Conservation (phyloP, 2,329 filamentous ascomycete species). For the Lasiodiplodia hormozganensis region DNA sequence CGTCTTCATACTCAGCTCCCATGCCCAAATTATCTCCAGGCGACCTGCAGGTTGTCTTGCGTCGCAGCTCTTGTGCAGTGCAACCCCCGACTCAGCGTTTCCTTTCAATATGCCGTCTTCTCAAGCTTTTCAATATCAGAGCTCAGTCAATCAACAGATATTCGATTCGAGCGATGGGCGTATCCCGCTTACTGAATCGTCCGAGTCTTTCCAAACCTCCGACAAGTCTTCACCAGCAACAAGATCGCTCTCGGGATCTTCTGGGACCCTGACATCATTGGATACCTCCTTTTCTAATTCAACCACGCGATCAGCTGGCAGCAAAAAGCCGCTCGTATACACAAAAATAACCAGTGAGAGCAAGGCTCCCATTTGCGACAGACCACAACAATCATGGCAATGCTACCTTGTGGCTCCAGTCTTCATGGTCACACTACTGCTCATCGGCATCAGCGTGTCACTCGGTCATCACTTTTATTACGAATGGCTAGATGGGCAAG, state of each 20-base stretch:
- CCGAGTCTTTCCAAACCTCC: background rate
- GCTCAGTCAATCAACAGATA: background rate
- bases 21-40: background rate
- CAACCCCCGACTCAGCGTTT: background rate
- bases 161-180: background rate
- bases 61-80: too few relatives aligned
- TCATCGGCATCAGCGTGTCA: background rate
- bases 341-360: background rate
- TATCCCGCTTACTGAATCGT: background rate
- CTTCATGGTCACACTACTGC: background rate
- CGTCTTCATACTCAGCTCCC: background rate
- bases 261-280: too few relatives aligned
- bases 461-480: constrained; percentile 4
- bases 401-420: background rate
- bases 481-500: background rate
- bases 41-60: too few relatives aligned
- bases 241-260: too few relatives aligned
- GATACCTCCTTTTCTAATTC: background rate
- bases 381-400: background rate
- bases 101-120: background rate
- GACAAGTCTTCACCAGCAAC: background rate
- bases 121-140: background rate
- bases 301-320: background rate
- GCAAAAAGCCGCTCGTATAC: background rate
- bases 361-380: background rate